Conservation (phyloP, 768 basidiomycete genomes). For the Rhizopogon roseolus region DNA sequence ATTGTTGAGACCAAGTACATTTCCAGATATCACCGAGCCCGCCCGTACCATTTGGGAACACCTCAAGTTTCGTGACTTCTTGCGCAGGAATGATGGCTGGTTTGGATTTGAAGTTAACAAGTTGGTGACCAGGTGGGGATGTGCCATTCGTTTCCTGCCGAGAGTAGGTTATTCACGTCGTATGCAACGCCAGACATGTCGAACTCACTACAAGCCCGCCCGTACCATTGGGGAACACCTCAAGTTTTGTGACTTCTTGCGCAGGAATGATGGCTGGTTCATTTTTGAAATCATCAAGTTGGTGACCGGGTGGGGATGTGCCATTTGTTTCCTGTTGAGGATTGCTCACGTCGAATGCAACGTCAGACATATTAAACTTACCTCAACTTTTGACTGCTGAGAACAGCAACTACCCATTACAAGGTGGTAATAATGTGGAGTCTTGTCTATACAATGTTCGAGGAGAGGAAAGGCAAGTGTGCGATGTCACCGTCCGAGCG, state of each 20-base stretch:
- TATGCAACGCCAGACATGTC: background rate
- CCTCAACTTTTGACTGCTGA: background rate
- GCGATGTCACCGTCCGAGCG: background rate
- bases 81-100: background rate
- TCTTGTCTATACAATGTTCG: too few species aligned
- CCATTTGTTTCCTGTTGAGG: background rate
- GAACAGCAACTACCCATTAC: background rate
- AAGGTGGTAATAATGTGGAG: background rate
- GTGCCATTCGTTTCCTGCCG: background rate
- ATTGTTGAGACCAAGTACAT: background rate
- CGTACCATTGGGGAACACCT: background rate
- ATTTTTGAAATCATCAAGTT: background rate
- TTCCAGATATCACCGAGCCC: conserved; percentile 7
- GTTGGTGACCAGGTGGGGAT: background rate
- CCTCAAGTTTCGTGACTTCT: background rate
- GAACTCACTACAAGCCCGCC: background rate
- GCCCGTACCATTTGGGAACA: background rate
- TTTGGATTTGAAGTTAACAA: background rate
- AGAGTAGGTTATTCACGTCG: background rate
- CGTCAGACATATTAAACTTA: background rate
- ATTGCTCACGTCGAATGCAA: background rate
- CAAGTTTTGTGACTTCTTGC: background rate
- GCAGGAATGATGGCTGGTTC: background rate
- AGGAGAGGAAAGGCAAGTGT: background rate
- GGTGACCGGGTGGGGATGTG: background rate